Evolutionary conservation across 1,284 basidiomycete genomes (phyloP), one percentile per base, ranked within the genome.

Genomic region (Ganoderma resinaceum): DNA sequence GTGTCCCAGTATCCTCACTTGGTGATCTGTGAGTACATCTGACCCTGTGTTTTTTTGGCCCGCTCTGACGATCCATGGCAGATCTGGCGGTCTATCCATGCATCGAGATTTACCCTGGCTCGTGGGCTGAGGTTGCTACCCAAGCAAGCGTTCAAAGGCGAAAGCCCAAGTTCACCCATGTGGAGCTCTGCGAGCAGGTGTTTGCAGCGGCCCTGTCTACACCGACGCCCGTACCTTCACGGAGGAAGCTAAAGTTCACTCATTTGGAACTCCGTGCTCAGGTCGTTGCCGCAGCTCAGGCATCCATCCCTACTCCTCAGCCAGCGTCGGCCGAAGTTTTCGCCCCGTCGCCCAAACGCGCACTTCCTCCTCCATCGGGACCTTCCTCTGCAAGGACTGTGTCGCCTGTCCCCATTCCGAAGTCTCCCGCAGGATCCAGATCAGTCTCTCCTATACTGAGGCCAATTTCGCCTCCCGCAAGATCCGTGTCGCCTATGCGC

Each of bases 21-120:
- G 63, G 71, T 70, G 7, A 69, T 71, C 29, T 71, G 70, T 71
- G 60, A 63, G 70, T 66, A 8, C 8, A n/a, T 35, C 14, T 38
- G 37, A 42, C 7, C 40, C 35, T 23, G 11, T 20, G 2, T 23
- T 33, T 11, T 20, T 52, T 18, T 55, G 29, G 9, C 14, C 9
- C 18, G 5, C 23, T 3, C 52, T 55, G 9, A 62, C 26, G 5
- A 1, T 16, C 16, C 37, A 38, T 38, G 7, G n/a, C 9, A 65
- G 63, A 66, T 20, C 65, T 60, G 7, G 31, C 65, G 26, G 31
- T 62, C 2, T 87, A 86, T 71, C 84, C 85, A 38, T 60, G 79
- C 74, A 78, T 85, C 38, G 77, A 82, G 37, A 73, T 84, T 20
- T 87, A 87, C 62, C 84, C 86, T 29, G 61, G 76, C 1, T 63